Conservation (phyloP, 306 rosid genomes). For the Acmispon strigosus region DNA sequence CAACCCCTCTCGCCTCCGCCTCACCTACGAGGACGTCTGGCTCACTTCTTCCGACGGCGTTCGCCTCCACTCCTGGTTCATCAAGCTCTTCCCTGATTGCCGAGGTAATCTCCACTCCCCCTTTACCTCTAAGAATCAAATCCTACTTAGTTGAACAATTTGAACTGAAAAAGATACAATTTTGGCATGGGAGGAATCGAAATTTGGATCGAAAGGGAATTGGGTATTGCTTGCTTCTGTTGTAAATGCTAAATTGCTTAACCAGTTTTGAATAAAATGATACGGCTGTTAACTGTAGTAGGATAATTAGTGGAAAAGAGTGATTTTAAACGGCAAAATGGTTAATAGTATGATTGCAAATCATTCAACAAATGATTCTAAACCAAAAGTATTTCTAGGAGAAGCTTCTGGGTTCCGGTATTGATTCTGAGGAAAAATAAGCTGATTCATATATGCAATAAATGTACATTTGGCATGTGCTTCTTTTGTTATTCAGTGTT, state of each 20-base stretch:
- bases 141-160: background rate
- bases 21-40: constrained; percentile 81
- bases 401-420: too few species aligned
- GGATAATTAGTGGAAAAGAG: background rate
- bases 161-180: too few species aligned
- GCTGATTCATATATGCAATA: background rate
- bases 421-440: too few species aligned
- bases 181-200: background rate
- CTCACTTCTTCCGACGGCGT: constrained; percentile 87
- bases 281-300: too few species aligned
- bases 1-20: constrained; percentile 79
- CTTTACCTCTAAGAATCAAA: background rate
- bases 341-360: background rate
- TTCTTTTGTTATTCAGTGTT: background rate
- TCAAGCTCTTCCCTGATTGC: constrained; percentile 83
- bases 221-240: background rate
- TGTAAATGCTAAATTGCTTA: background rate
- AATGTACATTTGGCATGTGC: background rate
- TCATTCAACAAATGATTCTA: too few species aligned
- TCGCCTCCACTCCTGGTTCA: constrained; percentile 96
- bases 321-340: background rate
- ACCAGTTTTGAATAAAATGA: background rate
- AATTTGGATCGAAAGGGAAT: background rate
- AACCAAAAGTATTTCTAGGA: too few species aligned
- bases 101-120: constrained; percentile 54